These are phyloP conservation scores for Kluyveromyces wickerhamii DNA, from an alignment of 805 yeast genomes.

Conservation along the genomic window DNA sequence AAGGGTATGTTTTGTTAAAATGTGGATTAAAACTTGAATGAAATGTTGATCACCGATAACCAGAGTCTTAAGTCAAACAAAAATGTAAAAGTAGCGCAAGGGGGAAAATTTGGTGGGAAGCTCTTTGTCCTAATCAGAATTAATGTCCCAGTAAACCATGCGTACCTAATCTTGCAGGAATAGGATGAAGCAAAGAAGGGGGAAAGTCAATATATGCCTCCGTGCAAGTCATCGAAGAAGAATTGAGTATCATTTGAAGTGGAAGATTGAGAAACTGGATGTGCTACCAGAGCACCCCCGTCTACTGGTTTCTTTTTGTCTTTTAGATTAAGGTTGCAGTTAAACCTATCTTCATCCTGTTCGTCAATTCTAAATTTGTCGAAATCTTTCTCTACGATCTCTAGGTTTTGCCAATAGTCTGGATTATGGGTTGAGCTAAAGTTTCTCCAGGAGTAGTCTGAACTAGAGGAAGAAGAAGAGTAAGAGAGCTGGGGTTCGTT, in stretches of 20 bases:
- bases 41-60: too few species aligned
- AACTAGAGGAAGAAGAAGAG: constrained; percentile 4
- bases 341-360: constrained; percentile 7
- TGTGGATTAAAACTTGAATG: too few species aligned
- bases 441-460: constrained; percentile 2
- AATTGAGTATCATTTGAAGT: constrained; percentile 10
- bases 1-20: too few species aligned
- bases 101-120: too few species aligned
- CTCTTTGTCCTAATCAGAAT: too few species aligned
- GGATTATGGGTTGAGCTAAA: constrained; percentile 1
- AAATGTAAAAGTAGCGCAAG: too few species aligned
- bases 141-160: too few species aligned
- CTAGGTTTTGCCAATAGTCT: constrained; percentile 5
- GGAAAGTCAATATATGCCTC: constrained; percentile 3
- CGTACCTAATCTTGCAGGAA: too few species aligned
- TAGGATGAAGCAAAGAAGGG: too few species aligned
- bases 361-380: constrained; percentile 12
- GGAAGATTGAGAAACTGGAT: not conserved
- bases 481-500: constrained; percentile 1
- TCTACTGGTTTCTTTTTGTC: not conserved
- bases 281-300: not conserved
- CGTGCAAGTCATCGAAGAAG: constrained; percentile 11
- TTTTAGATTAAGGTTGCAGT: not conserved
- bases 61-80: too few species aligned
- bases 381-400: constrained; percentile 9